Conservation (phyloP, 805 yeast genomes). For the Nakazawaea laoshanensis region DNA sequence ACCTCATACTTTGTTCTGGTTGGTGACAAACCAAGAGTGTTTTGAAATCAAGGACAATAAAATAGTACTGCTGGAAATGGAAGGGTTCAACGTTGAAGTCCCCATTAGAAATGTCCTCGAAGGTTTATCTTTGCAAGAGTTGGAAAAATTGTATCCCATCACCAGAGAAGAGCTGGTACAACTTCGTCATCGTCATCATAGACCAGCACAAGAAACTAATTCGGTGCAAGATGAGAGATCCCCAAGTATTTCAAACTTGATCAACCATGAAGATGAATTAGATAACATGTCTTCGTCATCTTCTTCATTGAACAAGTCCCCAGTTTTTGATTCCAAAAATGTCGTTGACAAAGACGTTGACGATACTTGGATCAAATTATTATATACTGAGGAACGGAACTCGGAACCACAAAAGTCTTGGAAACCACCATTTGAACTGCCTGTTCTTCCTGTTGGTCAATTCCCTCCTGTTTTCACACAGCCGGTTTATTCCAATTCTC, state of each 20-base stretch:
- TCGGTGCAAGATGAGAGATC: conserved; percentile 6
- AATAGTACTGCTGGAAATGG: conserved; percentile 3
- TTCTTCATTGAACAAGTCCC: conserved; percentile 2
- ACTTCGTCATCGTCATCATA: not conserved
- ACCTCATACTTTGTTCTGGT: conserved; percentile 9
- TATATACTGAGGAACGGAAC: conserved; percentile 2
- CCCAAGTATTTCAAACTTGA: conserved; percentile 6
- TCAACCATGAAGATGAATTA: conserved; percentile 1
- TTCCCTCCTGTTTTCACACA: no score
- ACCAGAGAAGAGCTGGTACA: not conserved
- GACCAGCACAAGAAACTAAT: not conserved
- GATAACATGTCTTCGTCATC: conserved; percentile 1
- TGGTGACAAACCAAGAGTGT: conserved; percentile 8
- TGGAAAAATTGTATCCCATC: conserved; percentile 6
- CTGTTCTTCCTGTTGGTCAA: no score
- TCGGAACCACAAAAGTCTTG: no score
- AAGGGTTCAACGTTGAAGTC: conserved; percentile 1
- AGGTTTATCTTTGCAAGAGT: conserved; percentile 4
- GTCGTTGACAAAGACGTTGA: conserved; percentile 5
- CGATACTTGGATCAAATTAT: conserved; percentile 8
- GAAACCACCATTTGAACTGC: no score
- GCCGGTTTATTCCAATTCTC: no score
- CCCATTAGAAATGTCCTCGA: conserved; percentile 3
- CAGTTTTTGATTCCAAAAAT: not conserved
- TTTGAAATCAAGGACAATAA: conserved; percentile 2